Base-by-base conservation (phyloP, 164 flowering plant genomes). In the Dillenia turbinata region DNA sequence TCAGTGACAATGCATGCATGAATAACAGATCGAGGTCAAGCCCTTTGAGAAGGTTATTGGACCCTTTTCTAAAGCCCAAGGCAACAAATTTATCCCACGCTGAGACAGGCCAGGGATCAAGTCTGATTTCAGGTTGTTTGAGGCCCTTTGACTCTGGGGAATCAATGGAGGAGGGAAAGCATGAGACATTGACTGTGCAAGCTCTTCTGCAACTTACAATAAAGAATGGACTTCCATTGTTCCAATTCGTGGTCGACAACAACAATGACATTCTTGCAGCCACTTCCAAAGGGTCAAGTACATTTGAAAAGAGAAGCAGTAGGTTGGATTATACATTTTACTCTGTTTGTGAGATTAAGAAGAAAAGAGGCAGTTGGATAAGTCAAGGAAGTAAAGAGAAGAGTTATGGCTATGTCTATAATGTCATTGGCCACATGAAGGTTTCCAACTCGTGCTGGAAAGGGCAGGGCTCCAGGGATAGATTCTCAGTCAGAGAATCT, bases 31-130 rank as follows among this genome's bases (percentile, higher is more conserved):
- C 78, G 10, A 83, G 86, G 71, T 75, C 86, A 13, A 89, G 96
- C 65, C 92, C 98, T 45, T 69, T 93, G 60, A 84, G 90, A 76
- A 87, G 97, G 74, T 64, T 89, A 44, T 66, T 93, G 12, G 92
- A 84, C 53, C 98, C 97, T 49, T 46, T 90, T 55, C 63, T 82
- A 65, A 79, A 73, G 73, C 72, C 83, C 51, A 87, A 69, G 76
- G 64, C 71, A n/a, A 59, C 63, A 55, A 72, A 60, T 61, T 33
- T 5, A 33, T 33, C 40, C 40, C 40, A 33, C 40, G 5, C 40
- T 5, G 40, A 33, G 40, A 33, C 40, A 33, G 40, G 40, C 40
- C 40, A 33, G 40, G 40, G 40, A 33, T 33, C 40, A 33, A 33
- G 40, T 4, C 40, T 33, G 40, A 33, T 33, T 33, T 33, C 40